Conservation (phyloP, 495 filamentous ascomycete genomes). For the Aspergillus taichungensis region DNA sequence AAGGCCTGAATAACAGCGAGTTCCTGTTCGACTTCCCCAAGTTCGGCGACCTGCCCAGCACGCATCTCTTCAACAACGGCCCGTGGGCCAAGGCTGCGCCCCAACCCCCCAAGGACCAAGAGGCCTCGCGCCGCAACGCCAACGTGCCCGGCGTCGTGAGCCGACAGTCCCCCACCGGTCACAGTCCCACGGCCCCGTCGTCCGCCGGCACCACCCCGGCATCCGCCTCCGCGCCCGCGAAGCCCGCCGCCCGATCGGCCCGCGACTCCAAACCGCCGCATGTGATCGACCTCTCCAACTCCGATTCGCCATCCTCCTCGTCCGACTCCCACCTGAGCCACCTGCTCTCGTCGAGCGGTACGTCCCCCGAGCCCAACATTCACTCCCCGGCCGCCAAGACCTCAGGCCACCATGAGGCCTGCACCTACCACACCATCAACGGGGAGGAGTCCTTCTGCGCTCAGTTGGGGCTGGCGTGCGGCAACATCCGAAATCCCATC, state of each 20-base stretch:
- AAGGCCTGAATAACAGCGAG: conserved; percentile 60
- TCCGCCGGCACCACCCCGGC: neutral
- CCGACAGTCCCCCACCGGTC: conserved; percentile 15
- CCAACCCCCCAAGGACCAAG: conserved; percentile 16
- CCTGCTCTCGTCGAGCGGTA: conserved; percentile 72
- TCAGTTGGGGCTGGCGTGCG: conserved; percentile 63
- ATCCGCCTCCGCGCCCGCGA: conserved; percentile 1
- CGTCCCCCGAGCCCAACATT: conserved; percentile 59
- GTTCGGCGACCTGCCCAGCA: conserved; percentile 70
- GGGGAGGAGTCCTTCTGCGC: conserved; percentile 59
- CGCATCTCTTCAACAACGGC: conserved; percentile 47
- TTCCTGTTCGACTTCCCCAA: conserved; percentile 95
- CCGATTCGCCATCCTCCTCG: conserved; percentile 48
- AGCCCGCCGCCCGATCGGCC: conserved; percentile 10
- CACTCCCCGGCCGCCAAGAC: conserved; percentile 52
- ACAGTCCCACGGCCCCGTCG: neutral
- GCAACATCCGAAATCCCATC: conserved; percentile 60
- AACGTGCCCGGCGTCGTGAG: conserved; percentile 27
- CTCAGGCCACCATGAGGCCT: conserved; percentile 31
- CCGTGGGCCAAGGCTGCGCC: conserved; percentile 24
- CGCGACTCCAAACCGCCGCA: conserved; percentile 22
- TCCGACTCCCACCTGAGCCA: conserved; percentile 53
- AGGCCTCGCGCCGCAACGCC: conserved; percentile 10
- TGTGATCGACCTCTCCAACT: conserved; percentile 30
- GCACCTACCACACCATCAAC: conserved; percentile 30